Evolutionary conservation across 1,139 yeast species (phyloP), one percentile per base, ranked within the genome.

Genomic region (Protomyces inouyei): DNA sequence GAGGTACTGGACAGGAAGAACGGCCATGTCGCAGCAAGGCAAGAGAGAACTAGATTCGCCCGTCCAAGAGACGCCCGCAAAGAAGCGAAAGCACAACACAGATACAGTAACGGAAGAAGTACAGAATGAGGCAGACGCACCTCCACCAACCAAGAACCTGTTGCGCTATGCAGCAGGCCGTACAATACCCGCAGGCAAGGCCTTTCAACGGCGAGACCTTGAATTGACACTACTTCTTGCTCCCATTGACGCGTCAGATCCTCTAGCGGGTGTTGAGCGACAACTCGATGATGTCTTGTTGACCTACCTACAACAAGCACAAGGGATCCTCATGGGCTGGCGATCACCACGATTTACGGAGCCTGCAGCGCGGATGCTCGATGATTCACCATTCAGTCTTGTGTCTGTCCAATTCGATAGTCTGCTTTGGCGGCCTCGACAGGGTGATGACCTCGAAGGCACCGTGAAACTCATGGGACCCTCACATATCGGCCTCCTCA

Each of bases 381-480:
- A 85, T 67, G 92, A 89, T 68, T 86, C 95, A 53, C 98, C 98
- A 35, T 92, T 91, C 74, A 83, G 93, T 48, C 93, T 87, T 74
- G 74, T 88, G 68, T 93, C 98, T 98, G 80, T 90, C 59, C 77
- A 83, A 2, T 95, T 87, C n/a, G 95, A 90, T 67, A 79, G 93
- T 55, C 79, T 91, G 66, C 82, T 91, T 64, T 93, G 98, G 98
- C 84, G 83, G 72, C 98, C 98, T 3, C 84, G 83, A 70, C 80
- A 85, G 14, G 97, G 96, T 4, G 98, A 93, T 72, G 77, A 80
- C 1, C 51, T 69, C 12, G 96, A 92, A 73, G 98, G 98, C 5
- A 82, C 85, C 78, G 82, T 88, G 66, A 90, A 90, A 77, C 85
- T 93, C 83, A 97, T 92, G 78, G 87, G 97, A 1, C 97, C 96